These are phyloP conservation scores for Steccherinum ochraceum DNA, from an alignment of 768 basidiomycete species.

Conservation along the genomic window DNA sequence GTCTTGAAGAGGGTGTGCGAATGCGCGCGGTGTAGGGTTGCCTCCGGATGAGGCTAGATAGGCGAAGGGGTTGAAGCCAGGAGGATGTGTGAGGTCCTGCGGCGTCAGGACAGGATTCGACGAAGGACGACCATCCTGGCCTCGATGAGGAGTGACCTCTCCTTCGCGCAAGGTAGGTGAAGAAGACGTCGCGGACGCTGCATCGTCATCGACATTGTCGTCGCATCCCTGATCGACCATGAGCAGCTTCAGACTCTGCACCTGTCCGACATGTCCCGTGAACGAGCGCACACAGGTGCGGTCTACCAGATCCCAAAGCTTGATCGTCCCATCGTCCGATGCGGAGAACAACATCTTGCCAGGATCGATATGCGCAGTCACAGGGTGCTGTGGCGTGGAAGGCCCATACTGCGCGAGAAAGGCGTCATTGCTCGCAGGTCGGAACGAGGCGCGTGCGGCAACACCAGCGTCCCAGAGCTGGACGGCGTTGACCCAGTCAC, in stretches of 20 bases:
- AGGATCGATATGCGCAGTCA: conserved; percentile 43
- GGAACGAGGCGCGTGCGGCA: conserved; percentile 6
- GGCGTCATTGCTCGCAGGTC: background rate
- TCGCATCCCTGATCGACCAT: conserved; percentile 50
- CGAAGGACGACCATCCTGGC: background rate
- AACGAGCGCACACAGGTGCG: conserved; percentile 81
- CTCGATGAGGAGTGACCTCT: background rate
- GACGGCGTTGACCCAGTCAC: conserved; percentile 95
- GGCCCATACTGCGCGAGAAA: background rate
- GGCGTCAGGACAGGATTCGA: background rate
- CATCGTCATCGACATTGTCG: conserved; percentile 4
- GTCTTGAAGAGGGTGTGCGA: background rate
- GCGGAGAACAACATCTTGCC: conserved; percentile 98
- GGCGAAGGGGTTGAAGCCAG: conserved; percentile 6
- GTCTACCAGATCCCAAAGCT: conserved; percentile 85
- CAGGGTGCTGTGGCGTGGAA: conserved; percentile 25
- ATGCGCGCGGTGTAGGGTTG: background rate
- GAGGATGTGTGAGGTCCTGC: background rate
- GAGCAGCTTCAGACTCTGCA: conserved; percentile 84
- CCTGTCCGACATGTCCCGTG: conserved; percentile 88
- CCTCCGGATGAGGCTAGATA: conserved; percentile 1
- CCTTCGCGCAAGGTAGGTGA: background rate
- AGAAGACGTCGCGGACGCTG: background rate
- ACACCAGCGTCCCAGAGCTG: conserved; percentile 77
- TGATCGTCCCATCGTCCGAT: conserved; percentile 90